A percentile compares a stretch with the other conserved stretches of the same genome.
These are phyloP conservation scores for Auriscalpium microsporum DNA, from an alignment of 768 basidiomycete genomes.

Conservation along the genomic window DNA sequence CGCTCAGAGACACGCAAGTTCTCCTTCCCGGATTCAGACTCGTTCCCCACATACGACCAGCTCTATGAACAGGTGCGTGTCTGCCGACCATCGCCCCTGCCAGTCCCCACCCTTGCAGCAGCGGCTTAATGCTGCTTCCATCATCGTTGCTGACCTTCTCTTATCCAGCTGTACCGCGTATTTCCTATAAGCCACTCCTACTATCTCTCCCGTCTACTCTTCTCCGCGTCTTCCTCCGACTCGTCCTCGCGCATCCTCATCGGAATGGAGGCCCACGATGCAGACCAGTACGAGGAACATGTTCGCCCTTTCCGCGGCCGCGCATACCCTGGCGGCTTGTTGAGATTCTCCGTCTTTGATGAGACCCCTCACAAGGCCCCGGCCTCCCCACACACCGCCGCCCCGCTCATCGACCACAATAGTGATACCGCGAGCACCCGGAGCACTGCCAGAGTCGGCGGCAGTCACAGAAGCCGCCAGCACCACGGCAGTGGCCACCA, in stretches of 20 bases:
- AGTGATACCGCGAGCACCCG: too few species aligned
- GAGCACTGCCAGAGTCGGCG: too few species aligned
- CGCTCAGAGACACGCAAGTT: conserved; percentile 60
- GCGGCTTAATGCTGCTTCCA: neutral
- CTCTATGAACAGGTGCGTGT: conserved; percentile 53
- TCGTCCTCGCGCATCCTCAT: conserved; percentile 51
- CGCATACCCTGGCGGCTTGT: conserved; percentile 47
- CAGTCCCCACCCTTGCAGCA: neutral
- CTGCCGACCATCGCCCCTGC: neutral
- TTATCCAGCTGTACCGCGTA: conserved; percentile 54
- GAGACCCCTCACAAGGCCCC: conserved; percentile 23
- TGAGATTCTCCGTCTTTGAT: conserved; percentile 57
- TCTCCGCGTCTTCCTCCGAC: conserved; percentile 49
- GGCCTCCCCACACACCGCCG: neutral
- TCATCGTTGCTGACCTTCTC: neutral
- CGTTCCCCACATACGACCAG: conserved; percentile 57
- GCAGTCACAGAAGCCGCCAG: too few species aligned
- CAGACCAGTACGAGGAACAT: conserved; percentile 47
- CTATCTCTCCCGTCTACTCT: conserved; percentile 60
- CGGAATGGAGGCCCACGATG: conserved; percentile 47
- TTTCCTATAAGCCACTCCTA: conserved; percentile 55
- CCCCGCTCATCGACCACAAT: neutral
- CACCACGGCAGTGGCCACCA: too few species aligned
- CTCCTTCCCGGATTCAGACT: conserved; percentile 38
- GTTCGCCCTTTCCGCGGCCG: conserved; percentile 42